Base-by-base conservation (phyloP, 768 basidiomycete species). In the Lactarius sanguifluus region DNA sequence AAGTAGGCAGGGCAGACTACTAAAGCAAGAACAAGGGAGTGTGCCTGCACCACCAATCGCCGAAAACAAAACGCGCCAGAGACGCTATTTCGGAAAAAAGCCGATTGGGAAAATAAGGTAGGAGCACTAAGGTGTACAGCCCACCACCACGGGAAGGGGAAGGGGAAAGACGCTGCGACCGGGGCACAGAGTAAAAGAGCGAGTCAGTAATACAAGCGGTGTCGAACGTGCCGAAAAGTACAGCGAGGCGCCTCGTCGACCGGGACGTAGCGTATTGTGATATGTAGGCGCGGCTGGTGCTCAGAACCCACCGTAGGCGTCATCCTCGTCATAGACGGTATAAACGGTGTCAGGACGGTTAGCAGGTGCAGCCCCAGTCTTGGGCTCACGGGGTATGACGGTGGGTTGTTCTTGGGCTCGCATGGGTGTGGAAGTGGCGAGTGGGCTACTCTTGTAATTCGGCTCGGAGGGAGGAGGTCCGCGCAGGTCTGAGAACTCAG, bases 251-350 rank as follows among this genome's bases (percentile, higher is more conserved):
- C 62, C 23, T 64, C 61, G 56, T 68, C 64, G 5, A 60, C 60
- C 57, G 13, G 64, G 58, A 47, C 54, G 45, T 55, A 32, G 64
- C 15, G 41, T 55, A 38, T 50, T 45, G 40, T 6, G 9, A 23
- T 10, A 54, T 16, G 23, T 34, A 15, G 3, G 38, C 12, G 10
- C 16, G 25, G 52, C 25, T 36, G 16, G 32, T 12, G 61, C 55
- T 81, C 77, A 90, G 73, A 90, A 83, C 36, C 88, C 89, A 30
- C 82, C 86, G 70, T 91, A 91, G 56, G 85, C 87, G 69, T 91
- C 89, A 34, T 85, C 85, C 40, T 83, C 82, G 69, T 86, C 81
- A 69, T 89, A 90, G 62, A 81, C 43, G 54, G 79, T 81, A 65
- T 79, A 80, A 43, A 85, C 76, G 15, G 85, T 86, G 25, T 78